phyloP scores from a whole-genome alignment of 2,329 filamentous ascomycete genomes.

The Cladophialophora exuberans region DNA sequence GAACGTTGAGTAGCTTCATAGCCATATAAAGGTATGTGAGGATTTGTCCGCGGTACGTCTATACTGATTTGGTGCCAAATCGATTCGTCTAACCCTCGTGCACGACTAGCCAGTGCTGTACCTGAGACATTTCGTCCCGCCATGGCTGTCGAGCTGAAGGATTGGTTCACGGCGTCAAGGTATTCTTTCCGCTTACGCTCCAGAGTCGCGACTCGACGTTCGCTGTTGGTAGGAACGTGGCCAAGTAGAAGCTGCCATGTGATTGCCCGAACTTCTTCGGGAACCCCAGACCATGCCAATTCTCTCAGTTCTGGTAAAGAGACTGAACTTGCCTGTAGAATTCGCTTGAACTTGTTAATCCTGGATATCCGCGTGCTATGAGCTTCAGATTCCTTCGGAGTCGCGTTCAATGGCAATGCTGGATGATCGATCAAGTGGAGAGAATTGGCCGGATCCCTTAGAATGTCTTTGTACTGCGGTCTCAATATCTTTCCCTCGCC shows the following conservation, averaged over 20 bases:
- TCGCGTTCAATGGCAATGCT: constrained; percentile 70
- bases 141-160: constrained; percentile 59
- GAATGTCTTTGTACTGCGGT: constrained; percentile 96
- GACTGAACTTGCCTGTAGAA: constrained; percentile 89
- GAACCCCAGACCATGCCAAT: constrained; percentile 91
- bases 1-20: constrained; percentile 96
- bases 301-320: constrained; percentile 80
- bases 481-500: constrained; percentile 92
- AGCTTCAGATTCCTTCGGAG: constrained; percentile 80
- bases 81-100: constrained; percentile 87
- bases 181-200: constrained; percentile 97
- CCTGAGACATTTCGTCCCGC: constrained; percentile 22
- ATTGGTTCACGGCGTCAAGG: constrained; percentile 79
- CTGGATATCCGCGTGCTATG: constrained; percentile 85
- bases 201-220: constrained; percentile 83
- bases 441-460: constrained; percentile 86
- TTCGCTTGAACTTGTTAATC: constrained; percentile 98
- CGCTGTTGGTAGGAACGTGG: constrained; percentile 95
- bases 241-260: constrained; percentile 97
- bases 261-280: constrained; percentile 94
- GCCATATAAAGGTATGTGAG: constrained; percentile 90
- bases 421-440: constrained; percentile 92
- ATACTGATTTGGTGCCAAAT: constrained; percentile 99
- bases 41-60: constrained; percentile 93
- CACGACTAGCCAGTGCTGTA: constrained; percentile 53